Percentiles rank a stretch among this genome's conserved stretches.
These are phyloP conservation scores for Ustilago esculenta DNA, from an alignment of 1,284 basidiomycete species.

Conservation along the genomic window DNA sequence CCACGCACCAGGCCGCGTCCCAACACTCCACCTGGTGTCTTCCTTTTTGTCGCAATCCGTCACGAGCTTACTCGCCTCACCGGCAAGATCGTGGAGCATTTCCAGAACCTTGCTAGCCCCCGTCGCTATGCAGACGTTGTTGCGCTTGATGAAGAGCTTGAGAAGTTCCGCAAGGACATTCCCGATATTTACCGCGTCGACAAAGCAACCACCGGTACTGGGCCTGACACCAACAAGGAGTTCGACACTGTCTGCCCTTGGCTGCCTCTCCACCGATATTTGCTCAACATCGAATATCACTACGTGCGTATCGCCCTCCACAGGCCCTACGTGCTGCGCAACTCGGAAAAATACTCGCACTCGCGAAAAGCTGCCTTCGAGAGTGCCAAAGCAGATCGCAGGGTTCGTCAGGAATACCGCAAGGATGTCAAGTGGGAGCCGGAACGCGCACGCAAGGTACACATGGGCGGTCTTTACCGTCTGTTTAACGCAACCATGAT, in stretches of 20 bases:
- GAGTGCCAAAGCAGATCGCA: constrained; percentile 54
- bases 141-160: constrained; percentile 83
- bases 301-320: constrained; percentile 63
- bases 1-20: constrained; percentile 51
- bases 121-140: constrained; percentile 87
- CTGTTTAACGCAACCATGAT: constrained; percentile 62
- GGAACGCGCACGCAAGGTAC: constrained; percentile 49
- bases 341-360: constrained; percentile 56
- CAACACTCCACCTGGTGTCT: constrained; percentile 75
- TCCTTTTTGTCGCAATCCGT: constrained; percentile 87
- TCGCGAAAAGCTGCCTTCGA: constrained; percentile 58
- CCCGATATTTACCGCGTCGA: constrained; percentile 79
- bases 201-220: constrained; percentile 71
- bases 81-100: constrained; percentile 91
- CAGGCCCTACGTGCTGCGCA: constrained; percentile 59
- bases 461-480: constrained; percentile 63
- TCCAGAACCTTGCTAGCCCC: constrained; percentile 81
- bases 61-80: constrained; percentile 85
- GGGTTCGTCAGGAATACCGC: constrained; percentile 56
- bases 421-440: constrained; percentile 58
- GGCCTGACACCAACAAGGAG: constrained; percentile 46
- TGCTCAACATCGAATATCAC: constrained; percentile 62
- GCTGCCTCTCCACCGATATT: constrained; percentile 59
- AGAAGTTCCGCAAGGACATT: constrained; percentile 83
- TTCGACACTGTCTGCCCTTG: constrained; percentile 58